Conservation (phyloP, 495 filamentous ascomycete species). For the Xylaria palmicola region DNA sequence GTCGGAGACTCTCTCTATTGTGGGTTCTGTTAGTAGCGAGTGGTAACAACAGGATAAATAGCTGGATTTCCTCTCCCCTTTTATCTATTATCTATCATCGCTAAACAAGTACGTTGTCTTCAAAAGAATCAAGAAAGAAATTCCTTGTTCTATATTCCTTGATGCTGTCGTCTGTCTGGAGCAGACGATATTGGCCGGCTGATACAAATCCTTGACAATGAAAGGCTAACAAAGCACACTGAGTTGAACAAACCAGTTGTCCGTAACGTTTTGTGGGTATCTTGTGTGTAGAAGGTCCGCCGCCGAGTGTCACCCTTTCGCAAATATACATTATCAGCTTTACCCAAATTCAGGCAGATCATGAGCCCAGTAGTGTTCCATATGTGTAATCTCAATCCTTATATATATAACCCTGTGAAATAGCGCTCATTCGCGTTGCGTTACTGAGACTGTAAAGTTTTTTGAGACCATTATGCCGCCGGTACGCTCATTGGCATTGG, state of each 20-base stretch:
- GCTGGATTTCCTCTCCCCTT: too few species aligned
- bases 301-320: background rate
- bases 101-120: too few species aligned
- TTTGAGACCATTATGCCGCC: slow-evolving; percentile 13
- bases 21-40: background rate
- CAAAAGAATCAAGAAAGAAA: too few species aligned
- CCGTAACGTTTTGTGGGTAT: background rate
- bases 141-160: too few species aligned
- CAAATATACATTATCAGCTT: slow-evolving; percentile 6
- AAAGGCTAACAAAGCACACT: too few species aligned
- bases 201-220: background rate
- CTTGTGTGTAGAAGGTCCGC: background rate
- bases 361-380: background rate
- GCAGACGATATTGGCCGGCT: background rate
- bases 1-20: background rate
- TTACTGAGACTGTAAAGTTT: slow-evolving; percentile 13
- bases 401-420: background rate
- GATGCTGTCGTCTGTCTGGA: background rate
- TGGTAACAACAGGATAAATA: too few species aligned
- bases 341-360: background rate
- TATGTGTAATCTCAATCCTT: background rate
- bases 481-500: background rate
- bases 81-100: too few species aligned
- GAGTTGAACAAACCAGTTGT: background rate
- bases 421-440: slow-evolving; percentile 6